Evolutionary conservation across 2,329 filamentous ascomycete species (phyloP), one percentile per base, ranked within the genome.

Genomic region (Hirsutella rhossiliensis): DNA sequence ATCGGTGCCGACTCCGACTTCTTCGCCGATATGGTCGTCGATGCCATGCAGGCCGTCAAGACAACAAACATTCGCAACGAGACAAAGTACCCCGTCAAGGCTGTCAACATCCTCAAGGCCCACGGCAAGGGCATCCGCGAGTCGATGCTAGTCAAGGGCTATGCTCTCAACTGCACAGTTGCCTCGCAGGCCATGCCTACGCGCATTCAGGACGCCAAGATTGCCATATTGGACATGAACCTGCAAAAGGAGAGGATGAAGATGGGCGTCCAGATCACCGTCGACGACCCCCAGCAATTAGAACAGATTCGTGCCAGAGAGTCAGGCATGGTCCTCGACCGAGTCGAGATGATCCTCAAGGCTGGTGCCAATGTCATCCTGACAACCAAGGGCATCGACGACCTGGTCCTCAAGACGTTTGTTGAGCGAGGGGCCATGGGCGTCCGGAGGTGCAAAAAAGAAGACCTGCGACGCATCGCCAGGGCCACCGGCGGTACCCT

Each of bases 241-340:
- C 66, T 98, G 57, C 90, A 97, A 62, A 98, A 98, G 73, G 90
- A 97, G 73, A 79, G 90, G 55, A 97, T 98, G 92, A 97, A 98
- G 77, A 73, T 98, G 47, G 92, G 92, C 53, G 92, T 98, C 48
- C 90, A 98, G 66, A 95, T 98, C 58, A 97, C 92, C 12, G 85
- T 98, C 52, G 92, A 98, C 56, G 92, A 98, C 62, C 92, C 92
- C 41, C 83, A 94, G 62, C 92, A 98, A 66, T 76, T 98, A 42
- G 92, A 98, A 72, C 89, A 96, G 75, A 98, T 98, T 57, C 81
- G 92, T 48, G 82, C 92, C 56, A 80, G 92, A 44, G 92, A 98
- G 65, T 79, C 89, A 17, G 87, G 87, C 55, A 95, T 98, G 69
- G 79, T 98, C 40, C 76, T 95, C 48, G 92, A 98, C 62, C 78